Evolutionary conservation across 805 yeast species (phyloP), one percentile per base, ranked within the genome.

Genomic region (Saturnispora sekii): DNA sequence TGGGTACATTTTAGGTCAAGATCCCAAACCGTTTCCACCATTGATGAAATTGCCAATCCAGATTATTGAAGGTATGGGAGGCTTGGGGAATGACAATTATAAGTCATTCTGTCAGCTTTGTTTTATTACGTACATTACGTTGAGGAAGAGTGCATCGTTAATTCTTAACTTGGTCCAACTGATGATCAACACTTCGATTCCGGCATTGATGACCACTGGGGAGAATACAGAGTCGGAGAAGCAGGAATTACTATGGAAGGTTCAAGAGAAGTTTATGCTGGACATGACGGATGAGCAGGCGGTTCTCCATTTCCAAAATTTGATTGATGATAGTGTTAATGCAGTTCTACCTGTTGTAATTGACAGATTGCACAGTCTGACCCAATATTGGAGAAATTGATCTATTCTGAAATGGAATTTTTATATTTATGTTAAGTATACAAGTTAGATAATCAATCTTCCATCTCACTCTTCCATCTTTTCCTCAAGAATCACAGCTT

Each of bases 21-120:
- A 93, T 61, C 99, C 99, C 2, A 93, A 93, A 61, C 97, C 97
- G 11, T 93, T 93, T 65, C 97, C 99, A 11, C 99, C 99, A 1
- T 71, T 90, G 65, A 93, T 93, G 97, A 93, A 93, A 58, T 67
- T 93, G 33, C 98, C 98, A 0, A 93, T 93, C 35, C 98, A 93
- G 63, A 83, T 93, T 14, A 84, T 93, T 35, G 98, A 93, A 52
- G 97, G 97, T 0, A 93, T 93, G 87, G 99, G 99, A 2, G 98
- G 97, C 1, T 74, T 86, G 41, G 73, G 75, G 50, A 87, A 90
- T 41, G 84, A 82, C 36, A 89, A 90, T 60, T 93, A 85, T 62
- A 79, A 80, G 51, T 77, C 83, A 50, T 93, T 93, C 65, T 76
- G 94, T 56, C 85, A 86, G 61, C 89, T 89, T 64, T 93, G 99